These are phyloP conservation scores for Grigorovia transvaalensis DNA, from an alignment of 805 yeast genomes.

Conservation along the genomic window DNA sequence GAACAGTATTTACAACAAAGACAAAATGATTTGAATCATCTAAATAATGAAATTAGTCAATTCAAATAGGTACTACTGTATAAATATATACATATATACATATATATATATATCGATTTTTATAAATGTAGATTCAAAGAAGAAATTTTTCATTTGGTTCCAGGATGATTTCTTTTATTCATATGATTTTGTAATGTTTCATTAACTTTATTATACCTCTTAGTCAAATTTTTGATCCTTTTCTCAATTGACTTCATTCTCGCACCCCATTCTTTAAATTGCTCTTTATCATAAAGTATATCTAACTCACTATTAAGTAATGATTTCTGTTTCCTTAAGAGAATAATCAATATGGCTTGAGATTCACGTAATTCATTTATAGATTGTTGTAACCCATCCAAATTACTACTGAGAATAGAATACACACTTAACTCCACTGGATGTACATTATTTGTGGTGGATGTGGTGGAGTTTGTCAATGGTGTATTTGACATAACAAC, in stretches of 20 bases:
- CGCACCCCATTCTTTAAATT: conserved; percentile 10
- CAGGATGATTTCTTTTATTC: too few relatives aligned
- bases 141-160: not conserved
- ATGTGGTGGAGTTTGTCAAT: not conserved
- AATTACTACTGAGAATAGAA: conserved; percentile 21
- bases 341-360: conserved; percentile 22
- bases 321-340: conserved; percentile 16
- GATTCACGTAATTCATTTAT: conserved; percentile 25
- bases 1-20: conserved; percentile 57
- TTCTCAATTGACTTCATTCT: conserved; percentile 2
- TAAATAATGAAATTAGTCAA: conserved; percentile 34
- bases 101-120: too few relatives aligned
- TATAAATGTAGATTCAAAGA: too few relatives aligned
- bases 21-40: conserved; percentile 45
- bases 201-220: conserved; percentile 8
- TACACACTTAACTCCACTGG: conserved; percentile 26
- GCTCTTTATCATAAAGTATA: conserved; percentile 11
- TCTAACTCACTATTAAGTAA: conserved; percentile 17
- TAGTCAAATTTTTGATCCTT: conserved; percentile 3
- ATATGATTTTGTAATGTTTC: not conserved
- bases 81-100: too few relatives aligned
- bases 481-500: not conserved
- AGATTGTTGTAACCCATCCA: conserved; percentile 25
- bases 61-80: not conserved
- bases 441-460: conserved; percentile 12